These are phyloP conservation scores for Calonectria multiphialidica DNA, from an alignment of 2,329 filamentous ascomycete species.

Conservation along the genomic window DNA sequence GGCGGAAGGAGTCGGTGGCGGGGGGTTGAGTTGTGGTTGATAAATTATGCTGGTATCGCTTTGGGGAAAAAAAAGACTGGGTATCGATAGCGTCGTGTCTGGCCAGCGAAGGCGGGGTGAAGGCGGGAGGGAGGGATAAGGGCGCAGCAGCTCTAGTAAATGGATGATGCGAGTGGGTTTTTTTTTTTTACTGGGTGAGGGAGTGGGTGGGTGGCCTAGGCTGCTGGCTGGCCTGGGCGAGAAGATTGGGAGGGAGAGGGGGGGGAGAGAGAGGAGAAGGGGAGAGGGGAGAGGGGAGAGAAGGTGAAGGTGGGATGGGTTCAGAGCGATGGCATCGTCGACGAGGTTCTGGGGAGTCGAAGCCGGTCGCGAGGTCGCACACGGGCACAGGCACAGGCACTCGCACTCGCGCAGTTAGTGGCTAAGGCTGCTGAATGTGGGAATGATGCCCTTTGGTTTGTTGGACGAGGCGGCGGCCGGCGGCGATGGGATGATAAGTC, in stretches of 20 bases:
- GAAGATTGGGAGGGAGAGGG: not conserved
- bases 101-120: slow-evolving; percentile 41
- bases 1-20: slow-evolving; percentile 15
- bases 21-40: slow-evolving; percentile 15
- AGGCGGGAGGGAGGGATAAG: slow-evolving; percentile 18
- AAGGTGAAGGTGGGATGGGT: not conserved
- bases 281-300: not conserved
- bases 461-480: slow-evolving; percentile 26
- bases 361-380: not conserved
- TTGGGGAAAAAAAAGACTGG: slow-evolving; percentile 19
- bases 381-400: not conserved
- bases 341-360: not conserved
- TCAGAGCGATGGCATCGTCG: slow-evolving; percentile 28
- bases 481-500: slow-evolving; percentile 27
- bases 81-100: slow-evolving; percentile 39
- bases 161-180: slow-evolving; percentile 11
- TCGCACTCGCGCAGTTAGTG: not conserved
- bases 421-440: slow-evolving; percentile 16
- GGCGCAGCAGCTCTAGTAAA: slow-evolving; percentile 6
- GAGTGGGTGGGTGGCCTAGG: slow-evolving; percentile 28
- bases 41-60: slow-evolving; percentile 17
- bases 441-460: slow-evolving; percentile 13
- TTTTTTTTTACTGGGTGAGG: slow-evolving; percentile 27
- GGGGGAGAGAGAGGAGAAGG: not conserved
- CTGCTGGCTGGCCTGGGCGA: not conserved